Evolutionary conservation across 1,139 yeast species (phyloP).

Genomic region (Meyerozyma elateridarum): DNA sequence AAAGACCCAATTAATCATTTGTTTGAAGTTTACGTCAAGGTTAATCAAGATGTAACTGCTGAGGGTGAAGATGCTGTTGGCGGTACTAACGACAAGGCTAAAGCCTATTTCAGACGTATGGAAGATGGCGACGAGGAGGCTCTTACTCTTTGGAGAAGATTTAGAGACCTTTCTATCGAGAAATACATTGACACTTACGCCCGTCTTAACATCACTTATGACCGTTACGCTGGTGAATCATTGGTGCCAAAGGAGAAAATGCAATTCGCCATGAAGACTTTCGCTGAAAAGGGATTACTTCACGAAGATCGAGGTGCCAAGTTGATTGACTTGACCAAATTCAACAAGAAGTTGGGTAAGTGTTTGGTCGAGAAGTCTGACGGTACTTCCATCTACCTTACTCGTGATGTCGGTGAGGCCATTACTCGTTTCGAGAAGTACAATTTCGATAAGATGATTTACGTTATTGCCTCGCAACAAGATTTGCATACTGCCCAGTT

Average conservation of each 20-base stretch:
- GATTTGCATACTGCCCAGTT: conserved; percentile 93
- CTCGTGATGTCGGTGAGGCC: conserved; percentile 98
- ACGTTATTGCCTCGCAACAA: conserved; percentile 94
- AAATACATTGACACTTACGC: conserved; percentile 85
- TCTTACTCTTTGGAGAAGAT: conserved; percentile 74
- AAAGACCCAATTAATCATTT: conserved; percentile 90
- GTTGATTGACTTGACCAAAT: conserved; percentile 78
- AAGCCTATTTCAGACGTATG: conserved; percentile 84
- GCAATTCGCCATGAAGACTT: conserved; percentile 57
- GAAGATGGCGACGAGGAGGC: conserved; percentile 90
- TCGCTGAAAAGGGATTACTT: conserved; percentile 66
- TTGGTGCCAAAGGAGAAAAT: conserved; percentile 77
- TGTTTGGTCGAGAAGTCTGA: conserved; percentile 91
- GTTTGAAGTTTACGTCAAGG: conserved; percentile 87
- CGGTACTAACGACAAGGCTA: conserved; percentile 76
- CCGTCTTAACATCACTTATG: conserved; percentile 84
- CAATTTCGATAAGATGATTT: conserved; percentile 92
- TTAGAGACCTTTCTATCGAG: conserved; percentile 85
- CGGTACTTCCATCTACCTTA: conserved; percentile 90
- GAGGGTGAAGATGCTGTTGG: conserved; percentile 66
- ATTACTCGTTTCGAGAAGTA: conserved; percentile 80
- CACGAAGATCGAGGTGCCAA: conserved; percentile 91
- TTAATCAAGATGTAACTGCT: conserved; percentile 71
- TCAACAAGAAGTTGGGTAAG: conserved; percentile 91
- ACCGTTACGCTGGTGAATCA: conserved; percentile 91